Percentiles rank a stretch among this genome's conserved stretches.
Conservation (phyloP, 331 rosid species). For the Cucumis variabilis region DNA sequence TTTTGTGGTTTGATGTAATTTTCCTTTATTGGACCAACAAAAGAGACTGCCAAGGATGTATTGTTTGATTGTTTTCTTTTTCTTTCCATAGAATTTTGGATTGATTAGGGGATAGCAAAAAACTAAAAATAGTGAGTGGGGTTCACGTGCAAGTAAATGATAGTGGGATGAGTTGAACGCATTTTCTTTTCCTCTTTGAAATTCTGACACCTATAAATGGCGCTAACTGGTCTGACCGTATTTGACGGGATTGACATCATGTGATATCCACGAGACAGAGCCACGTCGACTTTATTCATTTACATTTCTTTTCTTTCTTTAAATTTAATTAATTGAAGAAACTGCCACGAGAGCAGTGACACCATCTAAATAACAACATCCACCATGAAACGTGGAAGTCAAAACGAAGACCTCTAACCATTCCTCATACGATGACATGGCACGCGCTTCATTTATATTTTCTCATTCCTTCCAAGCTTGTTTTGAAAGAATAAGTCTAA, state of each 20-base stretch:
- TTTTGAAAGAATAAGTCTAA: not conserved
- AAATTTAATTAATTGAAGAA: no score
- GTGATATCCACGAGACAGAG: not conserved
- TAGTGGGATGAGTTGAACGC: constrained; percentile 11
- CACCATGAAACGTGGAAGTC: constrained; percentile 1
- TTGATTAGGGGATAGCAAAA: not conserved
- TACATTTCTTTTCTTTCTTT: no score
- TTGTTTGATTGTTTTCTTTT: no score
- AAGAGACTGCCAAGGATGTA: no score
- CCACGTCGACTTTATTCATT: not conserved
- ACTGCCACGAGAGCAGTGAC: constrained; percentile 30
- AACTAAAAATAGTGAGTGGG: not conserved
- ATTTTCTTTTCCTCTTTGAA: not conserved
- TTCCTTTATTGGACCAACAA: no score
- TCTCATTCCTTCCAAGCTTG: not conserved
- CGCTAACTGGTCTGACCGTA: not conserved
- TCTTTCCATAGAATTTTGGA: no score
- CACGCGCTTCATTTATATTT: constrained; percentile 6
- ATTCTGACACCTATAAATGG: not conserved
- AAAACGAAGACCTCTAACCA: not conserved
- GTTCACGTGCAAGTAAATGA: not conserved
- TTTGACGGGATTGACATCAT: constrained; percentile 3
- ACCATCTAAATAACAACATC: not conserved
- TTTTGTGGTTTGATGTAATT: no score
- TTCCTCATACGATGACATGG: not conserved